phyloP scores from a whole-genome alignment of 495 filamentous ascomycete genomes.

The Chaetomium cochliodes region DNA sequence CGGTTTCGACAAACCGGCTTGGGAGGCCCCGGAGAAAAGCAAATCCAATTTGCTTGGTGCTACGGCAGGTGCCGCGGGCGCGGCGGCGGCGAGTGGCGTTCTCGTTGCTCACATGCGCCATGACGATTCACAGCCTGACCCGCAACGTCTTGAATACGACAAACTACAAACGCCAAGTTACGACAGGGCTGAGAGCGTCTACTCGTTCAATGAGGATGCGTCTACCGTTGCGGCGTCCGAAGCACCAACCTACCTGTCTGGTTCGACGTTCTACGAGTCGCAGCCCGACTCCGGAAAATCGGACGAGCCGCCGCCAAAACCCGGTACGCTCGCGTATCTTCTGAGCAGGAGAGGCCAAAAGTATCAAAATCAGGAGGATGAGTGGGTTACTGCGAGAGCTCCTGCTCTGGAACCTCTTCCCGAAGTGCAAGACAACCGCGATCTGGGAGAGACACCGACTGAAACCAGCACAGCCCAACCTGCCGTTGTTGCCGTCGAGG shows the following conservation, averaged over 20 bases:
- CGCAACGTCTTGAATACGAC: conserved; percentile 19
- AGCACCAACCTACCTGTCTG: conserved; percentile 35
- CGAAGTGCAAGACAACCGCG: background rate
- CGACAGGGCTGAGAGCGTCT: conserved; percentile 30
- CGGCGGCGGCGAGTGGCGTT: conserved; percentile 24
- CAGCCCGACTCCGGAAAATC: conserved; percentile 29
- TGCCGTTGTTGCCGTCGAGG: background rate
- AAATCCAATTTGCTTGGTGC: conserved; percentile 8
- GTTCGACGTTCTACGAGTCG: conserved; percentile 33
- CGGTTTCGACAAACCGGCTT: conserved; percentile 4
- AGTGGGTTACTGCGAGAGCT: conserved; percentile 12
- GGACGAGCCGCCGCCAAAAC: conserved; percentile 16
- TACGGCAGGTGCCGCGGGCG: conserved; percentile 17
- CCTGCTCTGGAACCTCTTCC: conserved; percentile 2
- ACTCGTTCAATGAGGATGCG: conserved; percentile 32
- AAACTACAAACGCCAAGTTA: conserved; percentile 21
- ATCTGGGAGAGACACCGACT: background rate
- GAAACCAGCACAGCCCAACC: background rate
- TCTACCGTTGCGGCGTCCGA: conserved; percentile 38
- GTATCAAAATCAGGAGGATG: conserved; percentile 19
- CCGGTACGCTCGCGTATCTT: conserved; percentile 20
- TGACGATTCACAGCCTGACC: conserved; percentile 18
- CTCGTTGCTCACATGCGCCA: conserved; percentile 31
- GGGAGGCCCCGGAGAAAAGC: conserved; percentile 16
- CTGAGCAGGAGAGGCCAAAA: conserved; percentile 16